Conservation (phyloP, 805 yeast genomes). For the Yamadazyma laniorum region DNA sequence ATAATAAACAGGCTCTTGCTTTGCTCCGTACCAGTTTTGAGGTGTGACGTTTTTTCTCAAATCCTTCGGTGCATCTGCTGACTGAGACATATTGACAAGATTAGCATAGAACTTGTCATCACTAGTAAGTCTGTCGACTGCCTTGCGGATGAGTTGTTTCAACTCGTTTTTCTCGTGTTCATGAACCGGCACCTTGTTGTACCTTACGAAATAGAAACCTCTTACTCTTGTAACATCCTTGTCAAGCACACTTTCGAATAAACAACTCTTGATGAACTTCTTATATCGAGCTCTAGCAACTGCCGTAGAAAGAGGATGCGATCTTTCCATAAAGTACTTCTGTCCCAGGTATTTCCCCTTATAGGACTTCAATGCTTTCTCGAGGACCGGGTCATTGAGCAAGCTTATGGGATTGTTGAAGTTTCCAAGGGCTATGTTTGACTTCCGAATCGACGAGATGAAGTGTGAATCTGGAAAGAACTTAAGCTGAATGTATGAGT, state of each 20-base stretch:
- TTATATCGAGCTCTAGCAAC: slow-evolving; percentile 27
- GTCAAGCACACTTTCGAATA: slow-evolving; percentile 15
- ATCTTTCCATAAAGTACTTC: slow-evolving; percentile 22
- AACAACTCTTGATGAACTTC: slow-evolving; percentile 18
- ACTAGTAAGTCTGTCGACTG: not conserved
- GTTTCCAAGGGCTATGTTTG: slow-evolving; percentile 37
- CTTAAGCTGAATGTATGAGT: slow-evolving; percentile 21
- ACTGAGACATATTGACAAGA: not conserved
- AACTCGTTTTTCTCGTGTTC: slow-evolving; percentile 14
- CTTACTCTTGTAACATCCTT: slow-evolving; percentile 15
- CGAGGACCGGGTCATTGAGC: slow-evolving; percentile 27
- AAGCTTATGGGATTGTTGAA: slow-evolving; percentile 26
- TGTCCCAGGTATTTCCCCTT: slow-evolving; percentile 25
- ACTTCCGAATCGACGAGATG: slow-evolving; percentile 30
- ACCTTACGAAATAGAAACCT: slow-evolving; percentile 25
- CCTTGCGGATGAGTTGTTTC: not conserved
- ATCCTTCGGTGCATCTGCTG: not conserved
- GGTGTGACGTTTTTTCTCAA: not conserved
- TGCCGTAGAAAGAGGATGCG: slow-evolving; percentile 34
- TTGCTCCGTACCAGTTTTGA: not conserved
- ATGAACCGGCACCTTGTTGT: slow-evolving; percentile 20
- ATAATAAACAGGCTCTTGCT: not conserved
- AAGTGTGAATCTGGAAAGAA: slow-evolving; percentile 32
- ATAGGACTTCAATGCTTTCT: slow-evolving; percentile 21
- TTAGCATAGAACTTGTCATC: not conserved